Percentiles rank a stretch among this genome's conserved stretches.
phyloP scores from a whole-genome alignment of 441 rosid genomes.

The Erodium texanum region DNA sequence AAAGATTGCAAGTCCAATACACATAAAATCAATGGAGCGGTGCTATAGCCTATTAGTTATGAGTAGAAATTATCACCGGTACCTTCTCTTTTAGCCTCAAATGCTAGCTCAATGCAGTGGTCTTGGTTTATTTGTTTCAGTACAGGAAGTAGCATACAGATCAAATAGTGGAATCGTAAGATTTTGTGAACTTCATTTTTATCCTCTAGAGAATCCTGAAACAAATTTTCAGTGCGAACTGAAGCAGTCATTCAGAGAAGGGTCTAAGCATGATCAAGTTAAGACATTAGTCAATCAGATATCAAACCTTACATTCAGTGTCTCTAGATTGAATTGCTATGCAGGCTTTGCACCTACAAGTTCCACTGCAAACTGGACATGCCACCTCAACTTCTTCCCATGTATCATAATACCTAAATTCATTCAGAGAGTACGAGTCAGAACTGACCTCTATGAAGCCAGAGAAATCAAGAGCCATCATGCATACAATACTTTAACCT shows the following conservation, averaged over 20 bases:
- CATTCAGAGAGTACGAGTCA: constrained; percentile 15
- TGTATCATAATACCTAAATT: constrained; percentile 44
- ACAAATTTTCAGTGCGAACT: constrained; percentile 19
- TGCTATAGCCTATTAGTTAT: not conserved
- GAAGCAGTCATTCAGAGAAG: constrained; percentile 14
- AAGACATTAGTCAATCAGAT: constrained; percentile 20
- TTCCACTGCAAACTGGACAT: constrained; percentile 81
- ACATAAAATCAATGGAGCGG: constrained; percentile 5
- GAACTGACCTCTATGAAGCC: not conserved
- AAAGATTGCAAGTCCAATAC: not conserved
- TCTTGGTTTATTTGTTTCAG: constrained; percentile 66
- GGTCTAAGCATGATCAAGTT: constrained; percentile 14
- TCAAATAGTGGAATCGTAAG: constrained; percentile 75
- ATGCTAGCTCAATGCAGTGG: constrained; percentile 50
- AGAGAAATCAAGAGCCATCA: not conserved
- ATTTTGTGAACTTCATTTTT: constrained; percentile 62
- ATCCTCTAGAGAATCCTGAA: constrained; percentile 52
- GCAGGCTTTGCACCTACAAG: constrained; percentile 78
- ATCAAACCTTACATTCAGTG: constrained; percentile 74
- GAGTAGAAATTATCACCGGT: constrained; percentile 12
- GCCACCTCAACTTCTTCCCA: constrained; percentile 64
- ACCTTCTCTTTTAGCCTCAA: constrained; percentile 72
- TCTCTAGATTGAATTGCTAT: constrained; percentile 42
- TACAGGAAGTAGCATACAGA: constrained; percentile 90
- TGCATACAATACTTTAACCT: not conserved